Evolutionary conservation across 805 yeast species (phyloP).

Genomic region (Candida pseudoglaebosa): DNA sequence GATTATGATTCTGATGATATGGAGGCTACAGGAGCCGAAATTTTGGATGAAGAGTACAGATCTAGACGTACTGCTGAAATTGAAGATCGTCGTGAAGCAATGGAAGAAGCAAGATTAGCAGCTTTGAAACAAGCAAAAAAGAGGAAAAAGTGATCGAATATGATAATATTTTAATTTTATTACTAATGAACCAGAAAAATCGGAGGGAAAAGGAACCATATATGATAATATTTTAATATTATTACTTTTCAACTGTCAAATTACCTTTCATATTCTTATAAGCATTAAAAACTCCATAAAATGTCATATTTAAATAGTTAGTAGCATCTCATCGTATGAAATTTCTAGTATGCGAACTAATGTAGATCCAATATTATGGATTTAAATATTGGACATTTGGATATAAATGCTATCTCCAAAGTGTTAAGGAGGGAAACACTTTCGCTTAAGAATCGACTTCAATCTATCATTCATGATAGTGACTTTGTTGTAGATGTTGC

Average conservation of each 20-base stretch:
- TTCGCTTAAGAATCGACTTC: conserved; percentile 57
- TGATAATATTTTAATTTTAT: background rate
- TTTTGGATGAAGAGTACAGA: conserved; percentile 73
- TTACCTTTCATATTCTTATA: no score
- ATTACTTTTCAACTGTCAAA: no score
- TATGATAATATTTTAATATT: no score
- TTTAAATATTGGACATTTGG: conserved; percentile 2
- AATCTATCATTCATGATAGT: conserved; percentile 66
- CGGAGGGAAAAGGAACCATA: no score
- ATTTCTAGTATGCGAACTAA: background rate
- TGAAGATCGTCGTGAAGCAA: conserved; percentile 75
- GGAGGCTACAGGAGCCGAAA: conserved; percentile 94
- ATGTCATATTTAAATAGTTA: no score
- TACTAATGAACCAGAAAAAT: no score
- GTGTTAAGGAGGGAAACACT: conserved; percentile 48
- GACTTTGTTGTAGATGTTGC: conserved; percentile 38
- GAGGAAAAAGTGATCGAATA: conserved; percentile 5
- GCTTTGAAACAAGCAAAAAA: conserved; percentile 20
- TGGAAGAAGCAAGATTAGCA: conserved; percentile 47
- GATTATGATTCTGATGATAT: conserved; percentile 62
- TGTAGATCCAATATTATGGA: background rate
- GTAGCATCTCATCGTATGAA: conserved; percentile 1
- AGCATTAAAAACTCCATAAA: no score
- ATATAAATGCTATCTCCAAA: conserved; percentile 29
- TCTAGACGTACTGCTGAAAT: conserved; percentile 64